These are phyloP conservation scores for Pythium periplocum DNA, from an alignment of 352 stramenopile genomes.

Conservation along the genomic window DNA sequence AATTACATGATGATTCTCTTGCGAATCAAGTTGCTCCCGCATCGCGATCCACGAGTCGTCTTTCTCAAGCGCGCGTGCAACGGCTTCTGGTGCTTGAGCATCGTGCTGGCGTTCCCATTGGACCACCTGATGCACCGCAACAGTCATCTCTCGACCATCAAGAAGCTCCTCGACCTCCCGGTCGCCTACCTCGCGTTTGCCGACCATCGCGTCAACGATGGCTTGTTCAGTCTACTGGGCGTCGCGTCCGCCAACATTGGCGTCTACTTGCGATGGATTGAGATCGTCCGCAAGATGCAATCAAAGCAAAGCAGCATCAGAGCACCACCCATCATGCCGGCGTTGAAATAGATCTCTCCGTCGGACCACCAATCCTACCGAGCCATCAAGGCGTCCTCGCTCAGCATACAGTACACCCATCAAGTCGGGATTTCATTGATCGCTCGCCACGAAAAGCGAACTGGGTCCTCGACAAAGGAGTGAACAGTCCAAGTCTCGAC, in stretches of 20 bases:
- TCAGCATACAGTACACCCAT: background rate
- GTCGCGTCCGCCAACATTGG: conserved; percentile 43
- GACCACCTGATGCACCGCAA: conserved; percentile 36
- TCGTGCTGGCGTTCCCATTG: conserved; percentile 45
- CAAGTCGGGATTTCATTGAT: background rate
- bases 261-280: conserved; percentile 38
- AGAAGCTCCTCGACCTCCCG: conserved; percentile 54
- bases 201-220: conserved; percentile 43
- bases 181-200: conserved; percentile 42
- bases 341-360: background rate
- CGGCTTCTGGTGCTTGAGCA: conserved; percentile 53
- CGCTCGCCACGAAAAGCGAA: background rate
- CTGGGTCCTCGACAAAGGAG: background rate
- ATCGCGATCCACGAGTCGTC: conserved; percentile 23
- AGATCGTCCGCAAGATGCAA: conserved; percentile 31
- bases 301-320: background rate
- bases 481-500: no score
- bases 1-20: conserved; percentile 54
- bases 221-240: conserved; percentile 34
- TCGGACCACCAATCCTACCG: no score
- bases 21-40: conserved; percentile 29
- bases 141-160: conserved; percentile 26
- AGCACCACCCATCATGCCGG: background rate
- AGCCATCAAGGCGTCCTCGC: background rate
- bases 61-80: conserved; percentile 37